Evolutionary conservation across 169 alveolate species (phyloP).

Genomic region (Eimeria necatrix): DNA sequence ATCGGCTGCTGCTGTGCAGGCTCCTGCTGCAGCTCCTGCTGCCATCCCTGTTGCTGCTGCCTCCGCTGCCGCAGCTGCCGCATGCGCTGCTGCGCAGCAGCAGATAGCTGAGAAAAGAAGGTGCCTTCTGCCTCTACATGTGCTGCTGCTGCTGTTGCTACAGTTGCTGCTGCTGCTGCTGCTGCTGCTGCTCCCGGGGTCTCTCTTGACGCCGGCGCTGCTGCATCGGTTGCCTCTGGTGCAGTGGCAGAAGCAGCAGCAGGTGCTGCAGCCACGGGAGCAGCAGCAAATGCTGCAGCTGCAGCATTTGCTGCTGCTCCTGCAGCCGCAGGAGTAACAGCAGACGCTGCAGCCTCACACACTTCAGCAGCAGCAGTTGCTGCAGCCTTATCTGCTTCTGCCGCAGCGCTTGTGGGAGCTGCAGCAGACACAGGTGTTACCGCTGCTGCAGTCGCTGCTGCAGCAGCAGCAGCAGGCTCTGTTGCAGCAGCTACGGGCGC

Average conservation of each 20-base stretch:
- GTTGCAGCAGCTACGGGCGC: too few species aligned
- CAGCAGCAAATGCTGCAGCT: background rate
- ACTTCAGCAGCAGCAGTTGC: background rate
- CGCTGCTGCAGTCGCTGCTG: too few species aligned
- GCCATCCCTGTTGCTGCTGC: background rate
- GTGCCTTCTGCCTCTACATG: background rate
- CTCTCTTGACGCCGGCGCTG: background rate
- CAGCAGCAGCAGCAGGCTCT: too few species aligned
- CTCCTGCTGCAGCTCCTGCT: conserved; percentile 24
- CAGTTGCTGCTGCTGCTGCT: conserved; percentile 17
- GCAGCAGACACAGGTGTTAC: too few species aligned
- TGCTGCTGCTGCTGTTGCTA: conserved; percentile 41
- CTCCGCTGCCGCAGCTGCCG: conserved; percentile 8
- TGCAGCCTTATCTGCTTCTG: too few species aligned
- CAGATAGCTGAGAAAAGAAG: background rate
- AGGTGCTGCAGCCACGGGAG: background rate
- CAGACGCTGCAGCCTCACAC: background rate
- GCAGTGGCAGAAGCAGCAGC: background rate
- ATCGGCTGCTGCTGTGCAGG: background rate
- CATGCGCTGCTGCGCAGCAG: background rate
- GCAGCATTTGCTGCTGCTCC: background rate
- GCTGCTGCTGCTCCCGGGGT: background rate
- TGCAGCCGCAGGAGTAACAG: background rate
- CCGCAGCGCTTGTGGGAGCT: too few species aligned
- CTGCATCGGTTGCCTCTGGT: background rate